These are phyloP conservation scores for Canavalia ensiformis DNA, from an alignment of 306 rosid genomes.

Conservation along the genomic window DNA sequence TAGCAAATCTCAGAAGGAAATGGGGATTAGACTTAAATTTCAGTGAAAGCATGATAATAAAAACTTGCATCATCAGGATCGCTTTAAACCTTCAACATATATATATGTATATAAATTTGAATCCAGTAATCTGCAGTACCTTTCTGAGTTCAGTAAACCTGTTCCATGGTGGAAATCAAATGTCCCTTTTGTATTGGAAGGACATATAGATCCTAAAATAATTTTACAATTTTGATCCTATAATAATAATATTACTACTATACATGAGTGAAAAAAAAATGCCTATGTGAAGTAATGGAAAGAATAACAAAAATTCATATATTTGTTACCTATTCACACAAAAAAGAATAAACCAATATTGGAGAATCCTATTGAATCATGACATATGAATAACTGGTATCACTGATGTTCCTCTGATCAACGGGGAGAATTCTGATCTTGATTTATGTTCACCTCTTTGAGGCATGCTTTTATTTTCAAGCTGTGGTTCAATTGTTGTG, in stretches of 20 bases:
- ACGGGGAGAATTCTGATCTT: slow-evolving; percentile 57
- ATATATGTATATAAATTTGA: slow-evolving; percentile 13
- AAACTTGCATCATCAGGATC: background rate
- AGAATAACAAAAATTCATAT: slow-evolving; percentile 57
- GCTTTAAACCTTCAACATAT: background rate
- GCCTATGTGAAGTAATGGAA: slow-evolving; percentile 53
- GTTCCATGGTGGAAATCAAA: slow-evolving; percentile 37
- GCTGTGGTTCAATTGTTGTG: slow-evolving; percentile 36
- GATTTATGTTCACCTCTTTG: slow-evolving; percentile 45
- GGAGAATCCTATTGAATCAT: slow-evolving; percentile 50
- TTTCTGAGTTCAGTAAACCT: slow-evolving; percentile 22
- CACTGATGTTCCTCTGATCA: slow-evolving; percentile 61
- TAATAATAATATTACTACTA: slow-evolving; percentile 32
- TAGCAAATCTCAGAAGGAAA: background rate
- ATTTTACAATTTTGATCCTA: slow-evolving; percentile 54
- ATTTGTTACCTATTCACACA: slow-evolving; percentile 64
- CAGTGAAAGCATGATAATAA: background rate
- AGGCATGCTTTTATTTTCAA: slow-evolving; percentile 32
- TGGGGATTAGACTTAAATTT: background rate
- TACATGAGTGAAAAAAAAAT: slow-evolving; percentile 56
- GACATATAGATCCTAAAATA: slow-evolving; percentile 56
- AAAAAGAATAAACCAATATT: slow-evolving; percentile 63
- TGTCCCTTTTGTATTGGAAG: slow-evolving; percentile 48
- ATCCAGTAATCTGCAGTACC: slow-evolving; percentile 35
- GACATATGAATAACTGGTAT: slow-evolving; percentile 49